Evolutionary conservation across 345 rosid species (phyloP), one percentile per base, ranked within the genome.

Genomic region (Pugionium cornutum): DNA sequence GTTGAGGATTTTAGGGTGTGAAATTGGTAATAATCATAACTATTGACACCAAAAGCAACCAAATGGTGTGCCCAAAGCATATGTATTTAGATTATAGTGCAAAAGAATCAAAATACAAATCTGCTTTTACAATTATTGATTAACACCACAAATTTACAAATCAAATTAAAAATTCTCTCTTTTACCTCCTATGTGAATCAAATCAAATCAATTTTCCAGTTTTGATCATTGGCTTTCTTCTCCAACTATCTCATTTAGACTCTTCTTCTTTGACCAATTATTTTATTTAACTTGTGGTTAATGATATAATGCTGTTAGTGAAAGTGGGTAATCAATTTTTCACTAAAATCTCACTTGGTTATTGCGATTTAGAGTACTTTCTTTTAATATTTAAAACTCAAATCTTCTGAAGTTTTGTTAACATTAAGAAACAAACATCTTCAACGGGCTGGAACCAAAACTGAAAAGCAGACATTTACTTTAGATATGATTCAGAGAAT

Each of bases 381-480:
- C 18, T 18, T 18, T 18, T 18, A 18, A 18, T 18, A 49, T 40
- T 43, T 66, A 37, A 54, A 46, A 36, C 11, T 18, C 18, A 18
- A 18, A 18, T 18, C 18, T 18, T 18, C 18, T 18, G 18, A 18
- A 18, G 18, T 18, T 18, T 18, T 18, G 18, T 18, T 18, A 18
- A 18, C 18, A 18, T 18, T 18, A 18, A 32, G 1, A 37, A 37
- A 4, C 1, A 35, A 58, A 43, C 49, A 73, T 58, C 56, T 52
- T 43, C 42, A 58, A 59, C 61, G 51, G 67, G 41, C 34, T 29
- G 46, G 67, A 73, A 73, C 61, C 62, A 66, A 73, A 66, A 73
- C 76, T 58, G 76, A 59, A 73, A 73, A 72, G 67, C 43, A 65
- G 50, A 65, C 76, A 72, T 50, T 51, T 66, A 29, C 76, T 72